A percentile compares a stretch with the other conserved stretches of the same genome.
Conservation (phyloP, 305 asterid species). For the Lippia alba region DNA sequence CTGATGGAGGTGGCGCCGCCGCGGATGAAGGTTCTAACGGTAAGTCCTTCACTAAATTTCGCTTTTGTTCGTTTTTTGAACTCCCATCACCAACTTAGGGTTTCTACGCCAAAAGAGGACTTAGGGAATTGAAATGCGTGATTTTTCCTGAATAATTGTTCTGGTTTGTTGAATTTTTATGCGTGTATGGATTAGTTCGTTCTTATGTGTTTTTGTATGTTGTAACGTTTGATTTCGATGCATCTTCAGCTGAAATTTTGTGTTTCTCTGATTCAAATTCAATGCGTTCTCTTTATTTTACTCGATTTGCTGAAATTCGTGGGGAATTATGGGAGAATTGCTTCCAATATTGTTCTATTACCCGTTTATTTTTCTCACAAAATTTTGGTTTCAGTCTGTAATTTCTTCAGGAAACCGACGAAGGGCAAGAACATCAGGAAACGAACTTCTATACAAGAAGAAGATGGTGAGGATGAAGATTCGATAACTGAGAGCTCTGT, state of each 20-base stretch:
- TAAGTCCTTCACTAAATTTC: constrained; percentile 6
- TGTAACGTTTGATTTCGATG: constrained; percentile 3
- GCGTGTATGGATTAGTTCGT: background rate
- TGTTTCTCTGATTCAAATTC: background rate
- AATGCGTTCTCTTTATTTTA: background rate
- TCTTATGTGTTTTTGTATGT: constrained; percentile 5
- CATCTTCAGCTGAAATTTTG: background rate
- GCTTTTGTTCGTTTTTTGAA: no score
- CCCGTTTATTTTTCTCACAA: background rate
- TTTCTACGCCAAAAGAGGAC: background rate
- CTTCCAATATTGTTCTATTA: background rate
- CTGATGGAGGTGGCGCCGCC: constrained; percentile 34
- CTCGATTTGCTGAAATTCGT: background rate
- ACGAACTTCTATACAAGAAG: constrained; percentile 63
- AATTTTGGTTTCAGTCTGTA: constrained; percentile 64
- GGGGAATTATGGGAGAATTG: background rate
- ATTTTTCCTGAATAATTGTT: background rate
- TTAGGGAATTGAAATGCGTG: background rate
- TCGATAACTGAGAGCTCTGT: constrained; percentile 52
- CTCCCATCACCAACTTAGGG: background rate
- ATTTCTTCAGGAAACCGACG: constrained; percentile 85
- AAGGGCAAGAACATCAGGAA: constrained; percentile 85
- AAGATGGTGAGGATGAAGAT: constrained; percentile 63
- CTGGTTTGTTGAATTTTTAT: background rate
- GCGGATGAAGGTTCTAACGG: constrained; percentile 33